Base-by-base conservation (phyloP, 2,329 filamentous ascomycete genomes). In the Alternaria viburni region DNA sequence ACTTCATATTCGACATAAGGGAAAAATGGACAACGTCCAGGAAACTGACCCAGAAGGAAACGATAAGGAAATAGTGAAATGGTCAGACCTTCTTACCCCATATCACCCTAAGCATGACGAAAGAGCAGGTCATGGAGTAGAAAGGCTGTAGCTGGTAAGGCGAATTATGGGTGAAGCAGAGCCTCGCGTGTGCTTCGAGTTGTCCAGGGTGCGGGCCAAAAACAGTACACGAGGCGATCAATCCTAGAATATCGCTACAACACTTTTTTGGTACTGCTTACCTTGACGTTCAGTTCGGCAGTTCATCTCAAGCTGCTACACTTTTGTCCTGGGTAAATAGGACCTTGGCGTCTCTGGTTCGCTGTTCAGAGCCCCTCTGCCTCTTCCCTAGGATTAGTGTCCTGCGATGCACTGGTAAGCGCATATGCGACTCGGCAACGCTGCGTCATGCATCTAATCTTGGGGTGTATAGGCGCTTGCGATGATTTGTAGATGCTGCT, bases 261-360 rank as follows among this genome's bases (percentile, higher is more conserved):
- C 54, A 62, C 70, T 67, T 71, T 71, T 61, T 67, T 46, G 66
- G 69, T 71, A 59, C 71, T 70, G 69, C 69, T 71, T 65, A 61
- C 57, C 50, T 45, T 56, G 57, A 58, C 44, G 49, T 49, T 32
- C 41, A 65, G 36, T 56, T 64, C 62, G 67, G 68, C 60, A 58
- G 57, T 61, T 54, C 43, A 50, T 51, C 44, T 52, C 36, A n/a
- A 41, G 28, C 23, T 36, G 57, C 21, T 25, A 32, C 26, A 25
- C 55, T 25, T 54, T 59, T 44, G 56, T 12, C 52, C 49, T 59
- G 4, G 46, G 30, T 52, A 23, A 11, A 50, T 68, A 60, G 44
- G 62, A 67, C 63, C 49, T 49, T 23, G 15, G 58, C 26, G 26
- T 47, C 19, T 13, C 19, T 44, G 25, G 17, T 44, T 32, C 32